Conservation (phyloP, 139 green algal species). For the Pseudopediastrum boryanum region DNA sequence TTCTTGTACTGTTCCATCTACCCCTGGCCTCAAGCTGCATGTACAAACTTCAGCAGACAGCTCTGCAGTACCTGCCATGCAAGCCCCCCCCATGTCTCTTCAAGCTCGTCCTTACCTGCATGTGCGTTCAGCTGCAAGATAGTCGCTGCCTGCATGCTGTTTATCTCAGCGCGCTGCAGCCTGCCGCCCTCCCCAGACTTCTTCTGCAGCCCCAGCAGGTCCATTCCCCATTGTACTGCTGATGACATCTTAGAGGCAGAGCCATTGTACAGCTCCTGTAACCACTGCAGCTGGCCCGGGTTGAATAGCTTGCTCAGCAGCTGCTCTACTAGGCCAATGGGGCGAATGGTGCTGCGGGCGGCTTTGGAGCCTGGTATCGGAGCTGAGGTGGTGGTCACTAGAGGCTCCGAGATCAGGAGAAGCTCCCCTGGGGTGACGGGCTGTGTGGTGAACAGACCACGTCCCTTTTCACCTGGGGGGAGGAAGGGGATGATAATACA, state of each 20-base stretch:
- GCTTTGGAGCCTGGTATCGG: not conserved
- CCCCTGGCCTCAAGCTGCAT: too few relatives aligned
- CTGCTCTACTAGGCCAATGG: conserved; percentile 7
- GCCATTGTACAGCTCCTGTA: conserved; percentile 1
- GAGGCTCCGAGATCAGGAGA: conserved; percentile 6
- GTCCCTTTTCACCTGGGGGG: too few relatives aligned
- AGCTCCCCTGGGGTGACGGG: conserved; percentile 1
- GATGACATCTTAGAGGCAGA: not conserved
- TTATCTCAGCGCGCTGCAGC: not conserved
- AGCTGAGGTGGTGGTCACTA: not conserved
- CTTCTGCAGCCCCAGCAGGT: conserved; percentile 7
- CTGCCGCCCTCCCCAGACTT: not conserved
- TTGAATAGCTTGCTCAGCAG: conserved; percentile 15
- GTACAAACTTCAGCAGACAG: too few relatives aligned
- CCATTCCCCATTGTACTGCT: not conserved
- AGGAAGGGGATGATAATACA: too few relatives aligned
- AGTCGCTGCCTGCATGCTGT: not conserved
- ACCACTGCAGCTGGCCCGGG: conserved; percentile 14
- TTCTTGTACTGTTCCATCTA: too few relatives aligned
- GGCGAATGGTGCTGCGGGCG: not conserved
- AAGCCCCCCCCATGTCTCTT: not conserved
- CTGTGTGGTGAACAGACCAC: conserved; percentile 24
- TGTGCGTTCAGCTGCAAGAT: not conserved
- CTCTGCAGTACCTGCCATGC: not conserved
- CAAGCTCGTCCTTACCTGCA: not conserved